phyloP scores from a whole-genome alignment of 192 early-diverging fungal species.

The Lobosporangium transversale region DNA sequence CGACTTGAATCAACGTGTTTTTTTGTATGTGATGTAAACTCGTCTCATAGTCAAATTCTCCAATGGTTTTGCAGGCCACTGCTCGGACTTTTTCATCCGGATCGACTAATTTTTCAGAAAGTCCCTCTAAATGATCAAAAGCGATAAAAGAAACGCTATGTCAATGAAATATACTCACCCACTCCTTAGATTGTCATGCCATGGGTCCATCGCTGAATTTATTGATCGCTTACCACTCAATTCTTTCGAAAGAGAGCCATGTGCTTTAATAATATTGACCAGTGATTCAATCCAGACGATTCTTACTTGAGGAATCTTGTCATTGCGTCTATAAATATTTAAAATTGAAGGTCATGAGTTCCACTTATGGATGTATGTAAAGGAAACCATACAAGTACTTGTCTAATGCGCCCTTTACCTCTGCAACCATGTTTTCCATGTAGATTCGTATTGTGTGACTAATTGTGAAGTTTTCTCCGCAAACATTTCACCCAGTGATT shows the following conservation, averaged over 20 bases:
- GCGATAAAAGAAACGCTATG: neutral
- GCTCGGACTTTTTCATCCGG: conserved; percentile 93
- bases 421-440: conserved; percentile 88
- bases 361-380: neutral
- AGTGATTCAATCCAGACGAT: conserved; percentile 78
- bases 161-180: neutral
- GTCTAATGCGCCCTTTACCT: conserved; percentile 66
- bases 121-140: conserved; percentile 8
- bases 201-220: neutral
- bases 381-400: no score
- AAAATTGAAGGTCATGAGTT: neutral
- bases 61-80: conserved; percentile 74
- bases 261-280: conserved; percentile 69
- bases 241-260: conserved; percentile 76
- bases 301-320: conserved; percentile 77
- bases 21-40: conserved; percentile 67
- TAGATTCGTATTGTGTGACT: conserved; percentile 76
- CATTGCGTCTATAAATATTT: conserved; percentile 64
- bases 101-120: conserved; percentile 74
- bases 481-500: conserved; percentile 91
- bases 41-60: conserved; percentile 70
- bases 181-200: neutral
- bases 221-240: conserved; percentile 65
- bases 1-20: conserved; percentile 66
- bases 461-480: conserved; percentile 76